These are phyloP conservation scores for Uromyces viciae-fabae DNA, from an alignment of 1,284 basidiomycete species.

Conservation along the genomic window DNA sequence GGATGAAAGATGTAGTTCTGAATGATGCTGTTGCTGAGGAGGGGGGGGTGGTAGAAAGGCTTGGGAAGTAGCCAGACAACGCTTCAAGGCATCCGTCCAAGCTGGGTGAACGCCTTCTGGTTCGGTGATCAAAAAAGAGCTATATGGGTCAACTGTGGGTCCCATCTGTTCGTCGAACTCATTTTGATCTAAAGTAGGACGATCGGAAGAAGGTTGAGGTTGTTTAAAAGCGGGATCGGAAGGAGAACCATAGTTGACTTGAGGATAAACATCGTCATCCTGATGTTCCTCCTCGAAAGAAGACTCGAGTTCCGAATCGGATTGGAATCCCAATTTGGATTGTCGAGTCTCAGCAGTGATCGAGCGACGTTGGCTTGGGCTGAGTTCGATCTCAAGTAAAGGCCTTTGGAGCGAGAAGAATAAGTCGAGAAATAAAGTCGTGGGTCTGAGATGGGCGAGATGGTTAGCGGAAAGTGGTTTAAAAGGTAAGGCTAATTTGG, in stretches of 20 bases:
- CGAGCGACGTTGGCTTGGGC: conserved; percentile 20
- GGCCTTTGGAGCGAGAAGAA: conserved; percentile 33
- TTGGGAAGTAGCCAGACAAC: conserved; percentile 21
- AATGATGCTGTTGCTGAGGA: background rate
- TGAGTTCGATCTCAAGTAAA: conserved; percentile 29
- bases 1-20: background rate
- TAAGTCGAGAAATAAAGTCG: conserved; percentile 19
- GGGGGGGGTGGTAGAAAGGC: conserved; percentile 26
- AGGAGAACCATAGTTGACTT: conserved; percentile 13
- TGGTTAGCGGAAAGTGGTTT: conserved; percentile 20
- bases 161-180: conserved; percentile 24
- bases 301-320: background rate
- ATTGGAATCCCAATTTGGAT: background rate
- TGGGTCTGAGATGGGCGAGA: conserved; percentile 33
- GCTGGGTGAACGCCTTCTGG: conserved; percentile 33
- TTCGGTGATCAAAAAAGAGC: conserved; percentile 23
- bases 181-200: background rate
- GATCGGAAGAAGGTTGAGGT: background rate
- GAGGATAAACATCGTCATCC: background rate
- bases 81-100: conserved; percentile 23
- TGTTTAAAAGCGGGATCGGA: conserved; percentile 39
- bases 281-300: background rate
- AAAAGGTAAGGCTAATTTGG: conserved; percentile 13
- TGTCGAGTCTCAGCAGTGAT: conserved; percentile 12
- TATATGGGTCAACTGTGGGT: conserved; percentile 16